Conservation (phyloP, 352 stramenopile species). For the Phytophthora uliginosa region DNA sequence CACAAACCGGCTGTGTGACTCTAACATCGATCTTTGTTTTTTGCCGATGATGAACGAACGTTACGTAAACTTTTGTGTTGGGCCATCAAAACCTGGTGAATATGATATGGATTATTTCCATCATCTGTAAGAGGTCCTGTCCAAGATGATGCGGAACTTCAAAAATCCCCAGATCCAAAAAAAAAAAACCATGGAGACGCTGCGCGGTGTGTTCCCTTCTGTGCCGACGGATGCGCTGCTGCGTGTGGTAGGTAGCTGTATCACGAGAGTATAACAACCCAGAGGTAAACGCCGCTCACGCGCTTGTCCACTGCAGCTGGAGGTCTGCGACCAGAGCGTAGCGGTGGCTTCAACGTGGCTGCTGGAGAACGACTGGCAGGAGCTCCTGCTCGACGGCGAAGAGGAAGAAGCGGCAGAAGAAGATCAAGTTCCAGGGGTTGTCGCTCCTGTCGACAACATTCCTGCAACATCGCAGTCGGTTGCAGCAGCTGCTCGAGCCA, state of each 20-base stretch:
- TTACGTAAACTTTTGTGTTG: too few relatives aligned
- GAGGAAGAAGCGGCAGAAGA: background rate
- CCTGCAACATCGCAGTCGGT: background rate
- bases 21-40: too few relatives aligned
- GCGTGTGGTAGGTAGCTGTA: slow-evolving; percentile 43
- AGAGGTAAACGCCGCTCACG: background rate
- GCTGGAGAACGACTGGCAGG: slow-evolving; percentile 69
- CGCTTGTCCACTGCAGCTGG: slow-evolving; percentile 35
- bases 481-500: background rate
- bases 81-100: background rate
- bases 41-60: too few relatives aligned
- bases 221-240: slow-evolving; percentile 45
- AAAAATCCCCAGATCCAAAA: background rate
- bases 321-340: slow-evolving; percentile 64
- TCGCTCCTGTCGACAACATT: too few relatives aligned
- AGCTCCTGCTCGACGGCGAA: slow-evolving; percentile 36
- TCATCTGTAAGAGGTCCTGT: background rate
- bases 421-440: background rate
- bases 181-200: slow-evolving; percentile 54
- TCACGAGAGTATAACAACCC: too few relatives aligned
- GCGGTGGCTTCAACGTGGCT: slow-evolving; percentile 67
- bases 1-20: too few relatives aligned
- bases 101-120: background rate
- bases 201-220: slow-evolving; percentile 52
- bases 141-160: background rate